phyloP scores from a whole-genome alignment of 192 early-diverging fungal species.

The Umbelopsis sp. region DNA sequence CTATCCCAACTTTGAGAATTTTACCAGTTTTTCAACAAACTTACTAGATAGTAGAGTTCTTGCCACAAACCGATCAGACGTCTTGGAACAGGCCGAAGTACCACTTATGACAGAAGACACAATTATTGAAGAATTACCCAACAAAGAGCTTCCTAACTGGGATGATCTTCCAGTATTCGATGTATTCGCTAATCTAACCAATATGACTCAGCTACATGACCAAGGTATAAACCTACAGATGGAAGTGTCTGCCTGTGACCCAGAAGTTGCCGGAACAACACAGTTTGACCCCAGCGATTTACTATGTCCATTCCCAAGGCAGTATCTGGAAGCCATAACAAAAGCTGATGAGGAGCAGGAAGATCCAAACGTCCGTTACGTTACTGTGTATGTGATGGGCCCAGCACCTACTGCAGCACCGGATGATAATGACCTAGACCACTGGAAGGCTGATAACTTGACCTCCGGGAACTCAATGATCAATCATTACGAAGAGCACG shows the following conservation, averaged over 20 bases:
- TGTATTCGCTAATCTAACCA: constrained; percentile 41
- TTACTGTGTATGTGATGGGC: constrained; percentile 14
- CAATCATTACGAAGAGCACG: not conserved
- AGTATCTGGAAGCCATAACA: not conserved
- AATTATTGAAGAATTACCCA: constrained; percentile 48
- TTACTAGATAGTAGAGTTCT: constrained; percentile 56
- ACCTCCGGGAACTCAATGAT: not conserved
- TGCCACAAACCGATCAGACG: constrained; percentile 36
- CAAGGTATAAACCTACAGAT: constrained; percentile 40
- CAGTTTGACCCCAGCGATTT: constrained; percentile 37
- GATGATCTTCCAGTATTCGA: constrained; percentile 49
- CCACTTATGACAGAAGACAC: constrained; percentile 54
- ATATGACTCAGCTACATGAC: constrained; percentile 22
- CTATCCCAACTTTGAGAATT: constrained; percentile 61
- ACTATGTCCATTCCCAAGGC: constrained; percentile 32
- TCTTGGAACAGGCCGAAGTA: constrained; percentile 13
- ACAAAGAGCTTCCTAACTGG: constrained; percentile 44
- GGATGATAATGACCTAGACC: not conserved
- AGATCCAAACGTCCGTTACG: not conserved
- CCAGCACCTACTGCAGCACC: not conserved
- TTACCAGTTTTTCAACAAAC: constrained; percentile 60
- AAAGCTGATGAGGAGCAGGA: not conserved
- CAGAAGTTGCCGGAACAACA: not conserved
- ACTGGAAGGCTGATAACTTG: not conserved
- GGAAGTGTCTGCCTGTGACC: constrained; percentile 38